A percentile compares a stretch with the other conserved stretches of the same genome.
Evolutionary conservation across 1,284 basidiomycete genomes (phyloP).

Genomic region (Trametes polyzona): DNA sequence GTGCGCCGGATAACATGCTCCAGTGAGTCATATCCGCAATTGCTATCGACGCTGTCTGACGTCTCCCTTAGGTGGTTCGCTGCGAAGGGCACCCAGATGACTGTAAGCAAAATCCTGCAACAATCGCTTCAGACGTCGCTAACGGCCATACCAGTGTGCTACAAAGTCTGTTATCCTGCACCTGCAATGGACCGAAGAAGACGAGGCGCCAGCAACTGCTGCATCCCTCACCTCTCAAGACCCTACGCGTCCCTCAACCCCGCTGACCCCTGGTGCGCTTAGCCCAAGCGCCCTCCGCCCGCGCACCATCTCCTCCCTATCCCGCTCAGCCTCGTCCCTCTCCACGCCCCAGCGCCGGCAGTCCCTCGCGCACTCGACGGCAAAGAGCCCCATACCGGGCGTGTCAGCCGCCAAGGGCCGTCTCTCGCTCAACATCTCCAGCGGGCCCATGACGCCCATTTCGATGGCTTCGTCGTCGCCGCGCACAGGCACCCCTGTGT

Average conservation of each 20-base stretch:
- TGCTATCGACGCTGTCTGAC: background rate
- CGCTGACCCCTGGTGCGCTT: constrained; percentile 27
- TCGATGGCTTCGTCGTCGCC: constrained; percentile 48
- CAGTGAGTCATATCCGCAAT: constrained; percentile 51
- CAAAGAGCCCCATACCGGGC: constrained; percentile 17
- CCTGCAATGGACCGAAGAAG: constrained; percentile 83
- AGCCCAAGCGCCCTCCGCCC: constrained; percentile 35
- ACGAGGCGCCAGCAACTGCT: constrained; percentile 36
- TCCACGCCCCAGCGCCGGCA: constrained; percentile 50
- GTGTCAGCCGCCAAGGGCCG: constrained; percentile 28
- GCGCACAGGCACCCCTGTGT: constrained; percentile 45
- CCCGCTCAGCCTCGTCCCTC: constrained; percentile 53
- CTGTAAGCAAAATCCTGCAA: constrained; percentile 47
- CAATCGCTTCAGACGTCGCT: background rate
- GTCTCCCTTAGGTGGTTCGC: constrained; percentile 74
- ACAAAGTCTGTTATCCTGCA: constrained; percentile 89
- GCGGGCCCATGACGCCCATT: constrained; percentile 42
- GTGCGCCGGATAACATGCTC: constrained; percentile 81
- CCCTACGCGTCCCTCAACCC: constrained; percentile 26
- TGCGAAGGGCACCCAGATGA: constrained; percentile 89
- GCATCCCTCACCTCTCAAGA: constrained; percentile 17
- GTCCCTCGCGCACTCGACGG: constrained; percentile 42
- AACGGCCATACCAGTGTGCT: constrained; percentile 63
- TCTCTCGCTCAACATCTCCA: constrained; percentile 33
- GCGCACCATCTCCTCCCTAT: constrained; percentile 43